phyloP scores from a whole-genome alignment of 2,329 filamentous ascomycete genomes.

The Berkeleyomyces basicola region DNA sequence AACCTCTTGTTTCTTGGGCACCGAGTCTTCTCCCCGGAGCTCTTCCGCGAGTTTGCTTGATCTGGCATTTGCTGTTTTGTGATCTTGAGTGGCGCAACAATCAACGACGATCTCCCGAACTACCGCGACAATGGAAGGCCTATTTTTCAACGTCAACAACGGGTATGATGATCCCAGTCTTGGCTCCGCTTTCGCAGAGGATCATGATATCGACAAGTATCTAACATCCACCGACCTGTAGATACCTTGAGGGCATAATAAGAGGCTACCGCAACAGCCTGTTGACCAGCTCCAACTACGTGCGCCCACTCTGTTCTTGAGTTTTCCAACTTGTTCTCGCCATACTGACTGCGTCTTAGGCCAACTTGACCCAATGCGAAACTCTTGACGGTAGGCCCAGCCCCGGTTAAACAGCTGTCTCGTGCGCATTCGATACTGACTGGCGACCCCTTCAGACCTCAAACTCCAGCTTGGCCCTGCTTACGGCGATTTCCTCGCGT shows the following conservation, averaged over 20 bases:
- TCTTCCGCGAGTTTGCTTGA: neutral
- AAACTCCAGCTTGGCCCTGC: slow-evolving; percentile 94
- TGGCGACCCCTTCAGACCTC: slow-evolving; percentile 45
- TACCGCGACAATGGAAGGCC: slow-evolving; percentile 57
- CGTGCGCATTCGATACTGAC: neutral
- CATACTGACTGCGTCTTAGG: slow-evolving; percentile 43
- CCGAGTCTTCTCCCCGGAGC: neutral
- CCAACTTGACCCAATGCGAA: slow-evolving; percentile 93
- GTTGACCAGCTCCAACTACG: slow-evolving; percentile 75
- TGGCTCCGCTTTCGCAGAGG: neutral
- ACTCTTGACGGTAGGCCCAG: slow-evolving; percentile 66
- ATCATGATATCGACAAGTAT: neutral
- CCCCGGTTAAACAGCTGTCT: neutral
- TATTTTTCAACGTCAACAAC: slow-evolving; percentile 88
- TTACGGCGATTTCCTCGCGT: slow-evolving; percentile 91
- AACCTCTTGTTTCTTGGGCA: neutral
- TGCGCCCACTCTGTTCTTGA: neutral
- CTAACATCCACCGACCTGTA: slow-evolving; percentile 22
- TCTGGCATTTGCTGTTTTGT: neutral
- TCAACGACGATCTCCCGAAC: slow-evolving; percentile 13
- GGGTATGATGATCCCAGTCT: slow-evolving; percentile 38
- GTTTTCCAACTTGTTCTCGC: neutral
- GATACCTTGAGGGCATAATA: slow-evolving; percentile 94
- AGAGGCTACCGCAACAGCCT: slow-evolving; percentile 92
- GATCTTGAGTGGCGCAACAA: slow-evolving; percentile 3